Conservation (phyloP, 495 filamentous ascomycete species). For the Acidiella bohemica region DNA sequence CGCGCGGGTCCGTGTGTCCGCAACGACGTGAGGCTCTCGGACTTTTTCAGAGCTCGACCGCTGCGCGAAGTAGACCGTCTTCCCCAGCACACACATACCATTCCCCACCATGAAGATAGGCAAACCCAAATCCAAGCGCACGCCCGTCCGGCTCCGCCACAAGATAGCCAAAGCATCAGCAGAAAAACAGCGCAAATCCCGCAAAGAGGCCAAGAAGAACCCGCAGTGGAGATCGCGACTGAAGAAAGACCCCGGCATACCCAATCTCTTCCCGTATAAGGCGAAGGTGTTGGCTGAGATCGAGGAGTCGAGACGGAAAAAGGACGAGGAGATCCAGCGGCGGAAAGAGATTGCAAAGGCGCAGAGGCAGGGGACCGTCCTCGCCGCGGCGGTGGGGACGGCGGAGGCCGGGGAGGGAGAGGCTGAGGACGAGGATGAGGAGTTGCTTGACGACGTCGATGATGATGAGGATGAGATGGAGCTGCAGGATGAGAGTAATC, state of each 20-base stretch:
- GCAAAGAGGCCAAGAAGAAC: constrained; percentile 85
- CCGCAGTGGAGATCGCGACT: constrained; percentile 85
- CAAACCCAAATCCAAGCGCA: constrained; percentile 84
- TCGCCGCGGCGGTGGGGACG: constrained; percentile 29
- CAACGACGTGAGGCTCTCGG: too few relatives aligned
- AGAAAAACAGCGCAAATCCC: constrained; percentile 78
- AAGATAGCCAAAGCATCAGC: constrained; percentile 92
- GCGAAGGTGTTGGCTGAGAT: constrained; percentile 88
- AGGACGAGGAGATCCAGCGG: constrained; percentile 61
- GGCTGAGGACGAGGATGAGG: constrained; percentile 30
- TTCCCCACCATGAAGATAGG: constrained; percentile 14
- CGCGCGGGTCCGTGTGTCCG: too few relatives aligned
- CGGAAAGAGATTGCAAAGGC: constrained; percentile 58
- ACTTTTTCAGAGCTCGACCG: too few relatives aligned
- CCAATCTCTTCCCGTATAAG: constrained; percentile 96
- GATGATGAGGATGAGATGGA: constrained; percentile 31
- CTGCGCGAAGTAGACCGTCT: neutral
- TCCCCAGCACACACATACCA: neutral
- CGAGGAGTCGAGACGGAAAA: constrained; percentile 68
- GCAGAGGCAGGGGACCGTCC: constrained; percentile 35
- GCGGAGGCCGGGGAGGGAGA: constrained; percentile 27
- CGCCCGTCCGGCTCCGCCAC: constrained; percentile 73
- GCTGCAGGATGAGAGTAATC: constrained; percentile 44
- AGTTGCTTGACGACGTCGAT: constrained; percentile 8
- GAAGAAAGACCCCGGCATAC: constrained; percentile 95